Conservation (phyloP, 2,329 filamentous ascomycete species). For the Penicillium sp. region DNA sequence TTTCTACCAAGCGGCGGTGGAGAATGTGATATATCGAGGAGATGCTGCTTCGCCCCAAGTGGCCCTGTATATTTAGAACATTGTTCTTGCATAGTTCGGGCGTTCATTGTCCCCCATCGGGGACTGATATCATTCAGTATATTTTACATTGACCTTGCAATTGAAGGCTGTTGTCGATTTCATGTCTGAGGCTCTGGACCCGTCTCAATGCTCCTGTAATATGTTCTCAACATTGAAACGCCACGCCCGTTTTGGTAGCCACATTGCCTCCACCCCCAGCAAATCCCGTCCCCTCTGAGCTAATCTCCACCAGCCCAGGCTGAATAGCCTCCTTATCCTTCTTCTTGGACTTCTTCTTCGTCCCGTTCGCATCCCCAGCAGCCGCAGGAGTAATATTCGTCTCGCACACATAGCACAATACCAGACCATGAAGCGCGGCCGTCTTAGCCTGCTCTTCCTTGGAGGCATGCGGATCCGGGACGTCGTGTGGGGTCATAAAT, state of each 20-base stretch:
- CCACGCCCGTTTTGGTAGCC: conserved; percentile 75
- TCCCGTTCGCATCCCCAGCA: conserved; percentile 24
- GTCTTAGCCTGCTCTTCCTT: conserved; percentile 50
- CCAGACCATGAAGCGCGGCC: conserved; percentile 42
- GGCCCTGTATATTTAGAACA: conserved; percentile 27
- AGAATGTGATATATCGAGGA: not conserved
- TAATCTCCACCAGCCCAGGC: conserved; percentile 75
- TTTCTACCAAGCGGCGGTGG: not conserved
- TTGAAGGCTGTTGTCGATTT: not conserved
- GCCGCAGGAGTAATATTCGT: conserved; percentile 62
- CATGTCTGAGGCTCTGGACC: not conserved
- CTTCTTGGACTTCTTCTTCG: conserved; percentile 37
- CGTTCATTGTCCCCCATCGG: conserved; percentile 21
- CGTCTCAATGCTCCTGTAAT: not conserved
- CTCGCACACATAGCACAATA: conserved; percentile 86
- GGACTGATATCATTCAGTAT: conserved; percentile 14
- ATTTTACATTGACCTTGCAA: conserved; percentile 13
- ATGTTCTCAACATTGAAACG: conserved; percentile 71
- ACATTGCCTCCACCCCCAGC: conserved; percentile 82
- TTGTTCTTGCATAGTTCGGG: conserved; percentile 29
- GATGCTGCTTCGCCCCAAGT: not conserved
- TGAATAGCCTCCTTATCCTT: conserved; percentile 57
- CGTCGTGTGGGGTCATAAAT: conserved; percentile 68
- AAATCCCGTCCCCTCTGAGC: conserved; percentile 88
- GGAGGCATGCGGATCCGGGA: conserved; percentile 62